Evolutionary conservation across 495 filamentous ascomycete species (phyloP).

Genomic region (Penicillium tannophilum): DNA sequence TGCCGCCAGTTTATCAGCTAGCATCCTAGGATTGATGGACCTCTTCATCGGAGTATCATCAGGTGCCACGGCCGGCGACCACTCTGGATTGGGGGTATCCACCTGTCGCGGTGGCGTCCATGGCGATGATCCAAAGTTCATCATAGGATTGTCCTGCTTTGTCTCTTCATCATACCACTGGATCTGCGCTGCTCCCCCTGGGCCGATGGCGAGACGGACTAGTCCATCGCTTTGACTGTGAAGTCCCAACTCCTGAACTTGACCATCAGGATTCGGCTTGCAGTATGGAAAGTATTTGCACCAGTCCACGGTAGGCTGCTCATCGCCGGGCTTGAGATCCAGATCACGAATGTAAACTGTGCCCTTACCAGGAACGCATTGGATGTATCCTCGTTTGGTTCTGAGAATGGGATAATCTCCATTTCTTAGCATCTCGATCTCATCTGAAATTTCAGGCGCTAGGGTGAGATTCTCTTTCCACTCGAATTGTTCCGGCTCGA

Average conservation of each 20-base stretch:
- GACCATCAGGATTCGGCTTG: background rate
- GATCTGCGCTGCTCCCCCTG: background rate
- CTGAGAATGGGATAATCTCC: background rate
- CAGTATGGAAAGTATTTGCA: background rate
- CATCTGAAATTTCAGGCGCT: background rate
- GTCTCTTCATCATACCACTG: background rate
- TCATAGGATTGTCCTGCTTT: background rate
- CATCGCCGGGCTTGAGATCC: background rate
- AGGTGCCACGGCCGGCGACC: background rate
- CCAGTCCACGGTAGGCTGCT: background rate
- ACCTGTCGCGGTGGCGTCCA: background rate
- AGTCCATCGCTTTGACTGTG: background rate
- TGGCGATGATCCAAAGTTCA: background rate
- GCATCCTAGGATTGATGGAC: background rate
- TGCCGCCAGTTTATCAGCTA: background rate
- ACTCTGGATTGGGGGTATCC: background rate
- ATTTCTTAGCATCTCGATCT: background rate
- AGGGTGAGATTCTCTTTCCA: conserved; percentile 17
- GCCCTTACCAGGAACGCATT: background rate
- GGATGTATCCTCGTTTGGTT: background rate
- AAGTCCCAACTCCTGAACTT: background rate
- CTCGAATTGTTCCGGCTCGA: conserved; percentile 16
- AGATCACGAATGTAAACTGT: background rate
- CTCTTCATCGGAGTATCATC: background rate
- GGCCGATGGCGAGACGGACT: background rate